These are phyloP conservation scores for Amyloporia xantha DNA, from an alignment of 768 basidiomycete species.

Conservation along the genomic window DNA sequence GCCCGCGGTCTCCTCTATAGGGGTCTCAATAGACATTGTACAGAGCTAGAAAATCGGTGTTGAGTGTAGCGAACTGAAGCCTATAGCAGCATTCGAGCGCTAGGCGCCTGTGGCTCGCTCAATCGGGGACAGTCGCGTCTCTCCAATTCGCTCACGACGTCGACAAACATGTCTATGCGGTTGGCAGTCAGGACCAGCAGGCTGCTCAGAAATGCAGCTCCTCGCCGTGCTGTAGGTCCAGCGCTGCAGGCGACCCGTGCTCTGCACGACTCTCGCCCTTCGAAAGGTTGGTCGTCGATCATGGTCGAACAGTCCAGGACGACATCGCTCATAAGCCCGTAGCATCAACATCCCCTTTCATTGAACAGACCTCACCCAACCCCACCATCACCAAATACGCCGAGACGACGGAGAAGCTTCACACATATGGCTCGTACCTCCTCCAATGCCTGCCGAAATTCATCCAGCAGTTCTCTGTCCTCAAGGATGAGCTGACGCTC, in stretches of 20 bases:
- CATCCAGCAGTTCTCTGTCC: slow-evolving; percentile 95
- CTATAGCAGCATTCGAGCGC: too few species aligned
- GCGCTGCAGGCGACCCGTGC: slow-evolving; percentile 27
- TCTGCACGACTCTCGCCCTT: slow-evolving; percentile 40
- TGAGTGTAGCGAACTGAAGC: too few species aligned
- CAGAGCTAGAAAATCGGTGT: neutral
- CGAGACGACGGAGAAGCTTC: slow-evolving; percentile 69
- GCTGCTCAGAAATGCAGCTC: slow-evolving; percentile 34
- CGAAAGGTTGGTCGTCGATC: slow-evolving; percentile 9
- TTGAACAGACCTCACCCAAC: slow-evolving; percentile 86
- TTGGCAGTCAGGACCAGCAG: slow-evolving; percentile 34
- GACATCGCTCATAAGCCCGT: neutral
- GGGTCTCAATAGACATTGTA: neutral
- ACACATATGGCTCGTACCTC: slow-evolving; percentile 90
- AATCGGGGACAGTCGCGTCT: neutral
- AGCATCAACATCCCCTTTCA: slow-evolving; percentile 77
- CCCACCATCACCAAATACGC: slow-evolving; percentile 68
- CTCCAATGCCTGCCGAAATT: slow-evolving; percentile 92
- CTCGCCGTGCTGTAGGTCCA: slow-evolving; percentile 26
- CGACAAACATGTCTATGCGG: slow-evolving; percentile 37
- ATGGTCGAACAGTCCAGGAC: slow-evolving; percentile 38
- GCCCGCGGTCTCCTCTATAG: neutral
- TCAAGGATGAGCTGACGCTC: slow-evolving; percentile 91
- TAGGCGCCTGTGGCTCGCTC: neutral
- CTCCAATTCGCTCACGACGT: neutral